These are phyloP conservation scores for Borovskyia barvae DNA, from an alignment of 208 protist species.

Conservation along the genomic window DNA sequence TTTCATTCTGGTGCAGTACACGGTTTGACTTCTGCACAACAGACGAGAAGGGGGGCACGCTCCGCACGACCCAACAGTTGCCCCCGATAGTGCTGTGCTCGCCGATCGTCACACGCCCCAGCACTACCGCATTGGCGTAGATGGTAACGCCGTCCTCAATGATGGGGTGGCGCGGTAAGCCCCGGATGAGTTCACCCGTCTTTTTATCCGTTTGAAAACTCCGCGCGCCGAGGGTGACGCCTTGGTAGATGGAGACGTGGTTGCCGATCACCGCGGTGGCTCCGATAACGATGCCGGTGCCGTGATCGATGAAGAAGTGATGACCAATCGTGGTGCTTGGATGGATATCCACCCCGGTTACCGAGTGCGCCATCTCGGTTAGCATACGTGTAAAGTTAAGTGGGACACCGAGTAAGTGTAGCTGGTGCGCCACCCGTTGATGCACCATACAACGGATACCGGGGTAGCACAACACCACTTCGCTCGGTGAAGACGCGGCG, in stretches of 20 bases:
- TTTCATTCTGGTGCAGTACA: slow-evolving; percentile 29
- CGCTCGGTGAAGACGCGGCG: slow-evolving; percentile 55
- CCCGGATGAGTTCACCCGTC: slow-evolving; percentile 50
- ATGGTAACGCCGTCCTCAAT: slow-evolving; percentile 81
- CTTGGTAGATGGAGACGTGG: slow-evolving; percentile 78
- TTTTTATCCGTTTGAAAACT: slow-evolving; percentile 59
- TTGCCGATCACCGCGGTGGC: slow-evolving; percentile 83
- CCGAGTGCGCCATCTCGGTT: slow-evolving; percentile 63
- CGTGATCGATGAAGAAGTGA: slow-evolving; percentile 92
- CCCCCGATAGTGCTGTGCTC: slow-evolving; percentile 70
- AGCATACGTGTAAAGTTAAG: slow-evolving; percentile 73
- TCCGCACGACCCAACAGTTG: slow-evolving; percentile 59
- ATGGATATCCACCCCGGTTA: slow-evolving; percentile 88
- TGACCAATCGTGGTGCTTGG: slow-evolving; percentile 74
- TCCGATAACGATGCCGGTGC: slow-evolving; percentile 86
- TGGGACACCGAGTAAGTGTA: slow-evolving; percentile 65
- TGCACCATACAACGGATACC: slow-evolving; percentile 73
- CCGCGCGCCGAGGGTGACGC: slow-evolving; percentile 82
- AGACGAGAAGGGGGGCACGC: slow-evolving; percentile 48
- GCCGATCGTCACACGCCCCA: slow-evolving; percentile 82
- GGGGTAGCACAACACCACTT: slow-evolving; percentile 75
- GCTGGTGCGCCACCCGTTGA: slow-evolving; percentile 66
- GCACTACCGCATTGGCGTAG: slow-evolving; percentile 78
- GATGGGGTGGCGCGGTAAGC: slow-evolving; percentile 82
- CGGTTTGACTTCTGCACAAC: slow-evolving; percentile 49